Base-by-base conservation (phyloP, 1,139 yeast genomes). In the Zygoascus sp. region DNA sequence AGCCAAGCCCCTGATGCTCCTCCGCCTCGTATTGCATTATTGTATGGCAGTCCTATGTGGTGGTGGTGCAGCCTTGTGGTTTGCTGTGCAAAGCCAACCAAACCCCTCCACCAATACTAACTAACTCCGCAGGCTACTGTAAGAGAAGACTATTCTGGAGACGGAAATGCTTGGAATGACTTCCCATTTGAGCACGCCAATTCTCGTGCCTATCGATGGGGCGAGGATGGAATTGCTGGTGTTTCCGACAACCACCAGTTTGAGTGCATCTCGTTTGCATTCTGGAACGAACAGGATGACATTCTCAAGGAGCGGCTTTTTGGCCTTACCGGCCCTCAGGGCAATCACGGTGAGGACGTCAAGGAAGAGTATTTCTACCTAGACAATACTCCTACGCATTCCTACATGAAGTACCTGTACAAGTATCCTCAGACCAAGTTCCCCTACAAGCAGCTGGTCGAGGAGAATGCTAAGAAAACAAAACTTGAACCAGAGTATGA, bases 341-440 rank as follows among this genome's bases (percentile, higher is more conserved):
- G 95, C 4, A 90, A 90, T 64, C 97, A 90, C 64, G 97, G 97
- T 48, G 97, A 90, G 62, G 97, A 90, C 64, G 96, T 87, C 53
- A 87, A 87, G 68, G 89, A 87, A 65, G 76, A 87, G 49, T 90
- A 87, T 65, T 84, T 79, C 62, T 85, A 87, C 58, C 74, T 90
- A 53, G 97, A 90, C 67, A 89, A 88, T 65, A 84, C 95, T 3
- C 97, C 97, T 5, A 77, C 96, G 9, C 97, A 90, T 66, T 82
- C 95, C 32, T 90, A 89, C 70, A 86, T 88, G 88, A 89, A 90
- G 70, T 88, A 84, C 58, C 73, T 88, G 53, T 90, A 90, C 76
- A 90, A 90, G 71, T 90, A 90, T 63, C 96, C 97, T 17, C 96
- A 88, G 56, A 71, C 74, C 41, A 79, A 80, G 66, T 90, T 79